Base-by-base conservation (phyloP, 495 filamentous ascomycete species). In the Endocarpon pusillum region DNA sequence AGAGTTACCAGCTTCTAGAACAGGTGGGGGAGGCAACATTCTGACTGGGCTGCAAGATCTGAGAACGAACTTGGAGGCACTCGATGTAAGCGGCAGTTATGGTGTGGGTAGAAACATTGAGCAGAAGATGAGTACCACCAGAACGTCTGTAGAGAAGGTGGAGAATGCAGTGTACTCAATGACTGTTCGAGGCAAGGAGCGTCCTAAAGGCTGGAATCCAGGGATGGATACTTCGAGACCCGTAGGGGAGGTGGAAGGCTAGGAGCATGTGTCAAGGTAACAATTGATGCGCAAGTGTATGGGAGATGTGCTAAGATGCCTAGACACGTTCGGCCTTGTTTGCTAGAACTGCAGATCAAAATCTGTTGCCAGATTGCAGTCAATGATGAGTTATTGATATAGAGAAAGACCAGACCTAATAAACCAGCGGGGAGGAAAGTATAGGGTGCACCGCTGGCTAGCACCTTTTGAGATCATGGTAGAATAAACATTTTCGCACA, bases 121-220 rank as follows among this genome's bases (percentile, higher is more conserved):
- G 20, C 81, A 80, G 67, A 96, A 94, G 67, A 63, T 78, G 45
- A 71, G 72, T 32, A 82, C 91, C 4, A 94, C 93, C 84, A 67
- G 71, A 44, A 65, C 62, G 42, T 84, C 81, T 52, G 86, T 97
- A 21, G 73, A 81, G 47, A 97, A 97, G 67, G 89, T 96, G 17
- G 89, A 97, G 63, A 67, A 69, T 14, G 74, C 85, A 12, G 74
- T 81, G 11, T 96, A 94, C 57, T 82, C 83, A 7, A 68, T 92
- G 47, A 67, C 73, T 20, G 75, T 97, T 9, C 61, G 91, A 8
- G 89, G 91, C 0, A 76, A 73, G 32, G 89, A 97, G 57, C 61
- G 84, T 37, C 91, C 89, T 3, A 78, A 75, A 42, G 89, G 89
- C 3, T 96, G 89, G 89, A 69, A 83, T 42, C 89, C 87, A 17